Conservation (phyloP, 768 basidiomycete species). For the Lenzites betulinus region DNA sequence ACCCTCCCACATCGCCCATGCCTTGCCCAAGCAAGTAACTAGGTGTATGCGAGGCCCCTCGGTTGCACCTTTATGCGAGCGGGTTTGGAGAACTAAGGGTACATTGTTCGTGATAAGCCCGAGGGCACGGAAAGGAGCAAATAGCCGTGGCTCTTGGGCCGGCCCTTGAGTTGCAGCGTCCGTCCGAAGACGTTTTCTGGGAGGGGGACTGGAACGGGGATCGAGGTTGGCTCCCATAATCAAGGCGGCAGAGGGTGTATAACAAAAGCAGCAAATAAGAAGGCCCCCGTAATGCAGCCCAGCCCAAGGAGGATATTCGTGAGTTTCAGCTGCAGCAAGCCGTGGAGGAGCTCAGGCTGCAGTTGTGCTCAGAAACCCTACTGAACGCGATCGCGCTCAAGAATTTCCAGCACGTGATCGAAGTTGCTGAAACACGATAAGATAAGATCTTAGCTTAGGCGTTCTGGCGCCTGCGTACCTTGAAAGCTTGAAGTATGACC, state of each 20-base stretch:
- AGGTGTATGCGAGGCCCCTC: constrained; percentile 83
- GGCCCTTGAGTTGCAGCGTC: constrained; percentile 19
- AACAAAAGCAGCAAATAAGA: neutral
- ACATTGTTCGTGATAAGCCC: constrained; percentile 91
- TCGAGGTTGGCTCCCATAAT: constrained; percentile 11
- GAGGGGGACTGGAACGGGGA: constrained; percentile 38
- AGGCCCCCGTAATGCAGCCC: neutral
- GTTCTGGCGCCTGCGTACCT: neutral
- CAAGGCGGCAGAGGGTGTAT: neutral
- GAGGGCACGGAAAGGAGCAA: constrained; percentile 94
- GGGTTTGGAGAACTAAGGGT: constrained; percentile 85
- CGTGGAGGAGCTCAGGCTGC: neutral
- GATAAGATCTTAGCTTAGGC: neutral
- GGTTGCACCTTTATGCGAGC: constrained; percentile 81
- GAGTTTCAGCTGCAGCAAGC: neutral
- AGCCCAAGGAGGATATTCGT: neutral
- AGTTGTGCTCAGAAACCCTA: too few relatives aligned
- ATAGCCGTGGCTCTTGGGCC: constrained; percentile 47
- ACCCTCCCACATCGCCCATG: constrained; percentile 97
- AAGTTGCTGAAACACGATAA: neutral
- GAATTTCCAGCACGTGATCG: constrained; percentile 2
- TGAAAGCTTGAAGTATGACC: too few relatives aligned
- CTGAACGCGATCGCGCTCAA: constrained; percentile 1
- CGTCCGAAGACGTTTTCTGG: constrained; percentile 53
- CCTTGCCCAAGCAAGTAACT: constrained; percentile 81